These are phyloP conservation scores for Elsinoe australis DNA, from an alignment of 2,329 filamentous ascomycete species.

Conservation along the genomic window DNA sequence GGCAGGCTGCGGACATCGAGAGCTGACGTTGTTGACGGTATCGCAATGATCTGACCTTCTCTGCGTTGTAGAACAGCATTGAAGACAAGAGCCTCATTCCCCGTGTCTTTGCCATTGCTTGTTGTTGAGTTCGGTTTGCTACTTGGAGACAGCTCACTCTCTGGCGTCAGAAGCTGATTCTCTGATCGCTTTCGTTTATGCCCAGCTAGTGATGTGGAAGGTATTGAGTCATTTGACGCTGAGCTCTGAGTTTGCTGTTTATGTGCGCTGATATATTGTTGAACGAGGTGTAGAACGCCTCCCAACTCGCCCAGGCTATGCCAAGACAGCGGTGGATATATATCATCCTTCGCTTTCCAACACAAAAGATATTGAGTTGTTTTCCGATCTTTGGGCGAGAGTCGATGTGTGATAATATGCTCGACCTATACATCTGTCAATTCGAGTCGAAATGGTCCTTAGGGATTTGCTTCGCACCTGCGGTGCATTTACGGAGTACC, in stretches of 20 bases:
- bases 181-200: conserved; percentile 27
- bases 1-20: conserved; percentile 32
- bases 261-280: conserved; percentile 35
- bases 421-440: not conserved
- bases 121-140: not conserved
- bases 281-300: conserved; percentile 34
- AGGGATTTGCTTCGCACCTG: not conserved
- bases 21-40: conserved; percentile 19
- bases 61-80: conserved; percentile 35
- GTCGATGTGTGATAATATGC: conserved; percentile 10
- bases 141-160: not conserved
- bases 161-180: conserved; percentile 23
- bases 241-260: conserved; percentile 2
- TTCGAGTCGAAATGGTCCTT: not conserved
- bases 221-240: no score
- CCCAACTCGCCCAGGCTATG: conserved; percentile 36
- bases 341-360: conserved; percentile 30
- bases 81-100: conserved; percentile 27
- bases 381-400: not conserved
- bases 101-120: not conserved
- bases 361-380: conserved; percentile 34
- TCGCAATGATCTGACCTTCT: conserved; percentile 32
- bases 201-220: no score
- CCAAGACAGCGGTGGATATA: conserved; percentile 35
- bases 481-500: not conserved